A percentile compares a stretch with the other conserved stretches of the same genome.
Evolutionary conservation across 805 yeast genomes (phyloP).

Genomic region (Vanderwaltozyma yarrowii): DNA sequence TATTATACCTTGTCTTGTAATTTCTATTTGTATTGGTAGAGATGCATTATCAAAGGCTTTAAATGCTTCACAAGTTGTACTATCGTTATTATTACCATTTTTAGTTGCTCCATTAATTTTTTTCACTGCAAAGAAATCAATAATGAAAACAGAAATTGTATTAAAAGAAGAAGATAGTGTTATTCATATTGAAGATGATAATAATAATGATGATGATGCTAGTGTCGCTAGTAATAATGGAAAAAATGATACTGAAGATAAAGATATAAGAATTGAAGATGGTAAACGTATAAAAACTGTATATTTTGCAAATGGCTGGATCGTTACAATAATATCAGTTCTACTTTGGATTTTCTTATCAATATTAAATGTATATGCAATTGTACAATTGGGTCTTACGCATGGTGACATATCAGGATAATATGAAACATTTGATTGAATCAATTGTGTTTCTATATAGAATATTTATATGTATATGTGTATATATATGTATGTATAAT

Average conservation of each 20-base stretch:
- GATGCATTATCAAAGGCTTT: constrained; percentile 61
- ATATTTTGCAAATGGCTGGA: constrained; percentile 55
- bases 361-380: constrained; percentile 57
- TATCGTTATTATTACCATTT: constrained; percentile 75
- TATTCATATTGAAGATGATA: constrained; percentile 6
- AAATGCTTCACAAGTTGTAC: constrained; percentile 77
- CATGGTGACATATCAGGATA: constrained; percentile 17
- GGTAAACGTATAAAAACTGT: constrained; percentile 22
- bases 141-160: constrained; percentile 53
- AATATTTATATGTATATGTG: neutral
- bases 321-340: constrained; percentile 41
- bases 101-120: constrained; percentile 77
- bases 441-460: neutral
- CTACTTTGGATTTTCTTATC: constrained; percentile 63
- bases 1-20: constrained; percentile 68
- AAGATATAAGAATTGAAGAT: neutral
- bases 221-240: constrained; percentile 3
- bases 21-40: constrained; percentile 63
- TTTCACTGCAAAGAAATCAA: constrained; percentile 58
- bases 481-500: neutral
- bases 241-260: constrained; percentile 11
- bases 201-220: constrained; percentile 4
- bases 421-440: neutral
- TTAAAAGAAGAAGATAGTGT: constrained; percentile 2
- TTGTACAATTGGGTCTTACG: constrained; percentile 32